These are phyloP conservation scores for Strombidium stylifer DNA, from an alignment of 73 alveolate species.

Conservation along the genomic window DNA sequence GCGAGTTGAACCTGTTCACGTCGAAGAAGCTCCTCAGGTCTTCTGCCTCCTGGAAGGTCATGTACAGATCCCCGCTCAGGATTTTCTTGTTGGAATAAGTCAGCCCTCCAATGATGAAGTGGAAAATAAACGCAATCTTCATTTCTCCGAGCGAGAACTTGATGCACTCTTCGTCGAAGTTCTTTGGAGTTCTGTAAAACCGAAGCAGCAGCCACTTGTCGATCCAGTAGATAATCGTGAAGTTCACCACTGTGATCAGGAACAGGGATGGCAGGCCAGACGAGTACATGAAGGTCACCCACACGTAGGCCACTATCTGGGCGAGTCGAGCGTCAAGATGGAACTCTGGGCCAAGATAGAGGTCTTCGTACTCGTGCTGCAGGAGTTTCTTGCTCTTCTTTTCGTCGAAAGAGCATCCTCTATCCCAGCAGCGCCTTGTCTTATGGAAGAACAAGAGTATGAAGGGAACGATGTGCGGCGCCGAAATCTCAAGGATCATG, in stretches of 20 bases:
- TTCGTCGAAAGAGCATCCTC: slow-evolving; percentile 23
- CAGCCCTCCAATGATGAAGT: slow-evolving; percentile 28
- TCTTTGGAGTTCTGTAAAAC: slow-evolving; percentile 44
- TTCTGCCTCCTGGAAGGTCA: no score
- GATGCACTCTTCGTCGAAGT: slow-evolving; percentile 25
- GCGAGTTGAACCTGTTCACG: no score
- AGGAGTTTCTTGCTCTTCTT: slow-evolving; percentile 25
- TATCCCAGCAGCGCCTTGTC: slow-evolving; percentile 29
- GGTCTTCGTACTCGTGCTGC: slow-evolving; percentile 46
- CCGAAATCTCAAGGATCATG: slow-evolving; percentile 33
- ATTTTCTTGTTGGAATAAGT: slow-evolving; percentile 35
- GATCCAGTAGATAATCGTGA: slow-evolving; percentile 50
- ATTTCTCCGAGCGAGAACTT: not conserved
- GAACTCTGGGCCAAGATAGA: slow-evolving; percentile 67
- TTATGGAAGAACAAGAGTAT: not conserved
- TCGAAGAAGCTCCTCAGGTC: no score
- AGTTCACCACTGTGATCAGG: not conserved
- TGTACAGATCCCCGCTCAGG: not conserved
- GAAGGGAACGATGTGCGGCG: slow-evolving; percentile 31
- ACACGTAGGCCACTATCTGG: slow-evolving; percentile 29
- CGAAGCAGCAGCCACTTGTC: slow-evolving; percentile 45
- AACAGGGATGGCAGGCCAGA: slow-evolving; percentile 67
- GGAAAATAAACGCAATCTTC: slow-evolving; percentile 27
- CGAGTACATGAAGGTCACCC: slow-evolving; percentile 45
- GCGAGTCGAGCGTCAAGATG: slow-evolving; percentile 54